Evolutionary conservation across 2,329 filamentous ascomycete species (phyloP).

Genomic region (Verticillium dahliae): DNA sequence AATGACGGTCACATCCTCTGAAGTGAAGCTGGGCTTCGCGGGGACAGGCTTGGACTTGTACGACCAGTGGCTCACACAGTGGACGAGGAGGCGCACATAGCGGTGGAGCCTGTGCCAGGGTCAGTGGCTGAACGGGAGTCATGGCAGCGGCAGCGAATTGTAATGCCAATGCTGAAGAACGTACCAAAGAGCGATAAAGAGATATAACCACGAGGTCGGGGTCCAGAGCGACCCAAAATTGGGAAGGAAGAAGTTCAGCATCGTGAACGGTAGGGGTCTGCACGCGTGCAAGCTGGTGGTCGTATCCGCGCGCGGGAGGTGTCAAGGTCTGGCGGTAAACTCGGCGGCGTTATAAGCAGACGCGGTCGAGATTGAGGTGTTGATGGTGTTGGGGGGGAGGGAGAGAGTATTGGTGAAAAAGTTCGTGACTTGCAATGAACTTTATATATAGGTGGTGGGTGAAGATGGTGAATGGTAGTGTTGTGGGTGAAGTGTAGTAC

Average conservation of each 20-base stretch:
- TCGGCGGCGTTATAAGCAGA: neutral
- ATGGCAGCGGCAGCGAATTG: neutral
- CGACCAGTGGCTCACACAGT: conserved; percentile 77
- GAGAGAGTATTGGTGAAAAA: neutral
- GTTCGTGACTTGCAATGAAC: neutral
- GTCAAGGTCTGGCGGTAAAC: neutral
- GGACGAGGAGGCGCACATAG: conserved; percentile 79
- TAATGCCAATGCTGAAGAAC: conserved; percentile 10
- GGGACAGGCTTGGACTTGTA: conserved; percentile 83
- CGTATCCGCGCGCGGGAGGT: neutral
- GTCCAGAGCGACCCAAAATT: conserved; percentile 10
- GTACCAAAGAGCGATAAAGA: conserved; percentile 35
- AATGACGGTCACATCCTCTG: conserved; percentile 85
- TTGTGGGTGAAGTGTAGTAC: neutral
- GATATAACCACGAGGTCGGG: conserved; percentile 10
- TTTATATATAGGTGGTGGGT: neutral
- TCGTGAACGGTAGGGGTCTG: neutral
- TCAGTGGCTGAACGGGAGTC: conserved; percentile 11
- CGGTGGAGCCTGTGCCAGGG: conserved; percentile 64
- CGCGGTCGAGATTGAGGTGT: neutral
- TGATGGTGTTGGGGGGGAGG: neutral
- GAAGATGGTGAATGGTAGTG: neutral
- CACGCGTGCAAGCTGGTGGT: neutral
- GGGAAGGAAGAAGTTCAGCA: conserved; percentile 10
- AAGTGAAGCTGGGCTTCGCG: conserved; percentile 70